phyloP scores from a whole-genome alignment of 345 rosid species.

The Salix caprea region DNA sequence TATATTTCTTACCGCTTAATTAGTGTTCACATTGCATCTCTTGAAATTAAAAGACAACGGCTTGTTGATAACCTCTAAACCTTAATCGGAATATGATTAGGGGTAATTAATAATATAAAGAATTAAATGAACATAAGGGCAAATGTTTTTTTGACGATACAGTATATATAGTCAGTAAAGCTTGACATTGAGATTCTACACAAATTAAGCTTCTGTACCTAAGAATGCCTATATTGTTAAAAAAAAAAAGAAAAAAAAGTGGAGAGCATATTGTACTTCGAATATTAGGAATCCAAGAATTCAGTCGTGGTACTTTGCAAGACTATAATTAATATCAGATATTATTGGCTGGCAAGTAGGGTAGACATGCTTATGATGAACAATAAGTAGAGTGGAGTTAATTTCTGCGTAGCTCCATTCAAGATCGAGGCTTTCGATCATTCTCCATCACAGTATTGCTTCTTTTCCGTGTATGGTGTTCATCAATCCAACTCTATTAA shows the following conservation, averaged over 20 bases:
- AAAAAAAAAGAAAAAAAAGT: background rate
- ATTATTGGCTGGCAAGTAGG: no score
- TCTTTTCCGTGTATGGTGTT: background rate
- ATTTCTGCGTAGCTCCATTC: background rate
- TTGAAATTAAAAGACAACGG: background rate
- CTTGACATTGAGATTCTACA: background rate
- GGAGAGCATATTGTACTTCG: background rate
- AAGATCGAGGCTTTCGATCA: background rate
- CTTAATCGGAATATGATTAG: background rate
- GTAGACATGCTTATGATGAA: background rate
- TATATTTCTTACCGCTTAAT: background rate
- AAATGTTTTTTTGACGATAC: background rate
- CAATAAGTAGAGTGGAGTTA: background rate
- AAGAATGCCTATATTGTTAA: background rate
- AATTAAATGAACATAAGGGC: background rate
- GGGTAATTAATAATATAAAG: background rate
- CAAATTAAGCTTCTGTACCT: background rate
- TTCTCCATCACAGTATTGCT: background rate
- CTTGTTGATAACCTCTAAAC: background rate
- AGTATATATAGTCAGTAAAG: background rate
- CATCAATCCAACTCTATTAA: background rate
- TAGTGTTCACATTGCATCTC: background rate
- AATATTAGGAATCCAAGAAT: background rate
- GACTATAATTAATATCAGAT: background rate
- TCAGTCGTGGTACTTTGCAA: background rate